These are phyloP conservation scores for Isatis lusitanica DNA, from an alignment of 441 rosid genomes.

Conservation along the genomic window DNA sequence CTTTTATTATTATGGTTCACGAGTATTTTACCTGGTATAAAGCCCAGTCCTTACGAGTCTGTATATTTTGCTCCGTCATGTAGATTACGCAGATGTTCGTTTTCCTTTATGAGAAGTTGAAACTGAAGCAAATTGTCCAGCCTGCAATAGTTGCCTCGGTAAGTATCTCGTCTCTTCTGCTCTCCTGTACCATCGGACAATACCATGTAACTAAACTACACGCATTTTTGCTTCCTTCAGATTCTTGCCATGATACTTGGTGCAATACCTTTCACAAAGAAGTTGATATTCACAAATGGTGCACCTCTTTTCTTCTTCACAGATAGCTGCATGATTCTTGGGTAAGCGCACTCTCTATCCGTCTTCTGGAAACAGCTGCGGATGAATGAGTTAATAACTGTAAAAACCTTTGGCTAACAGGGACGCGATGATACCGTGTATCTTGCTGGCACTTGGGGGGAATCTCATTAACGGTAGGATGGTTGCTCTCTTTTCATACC, in stretches of 20 bases:
- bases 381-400: conserved; percentile 9
- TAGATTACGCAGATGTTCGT: conserved; percentile 58
- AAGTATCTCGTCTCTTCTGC: conserved; percentile 36
- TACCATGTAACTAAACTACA: conserved; percentile 15
- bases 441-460: conserved; percentile 93
- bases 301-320: conserved; percentile 96
- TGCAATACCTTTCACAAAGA: conserved; percentile 70
- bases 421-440: conserved; percentile 99
- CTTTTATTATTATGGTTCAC: background rate
- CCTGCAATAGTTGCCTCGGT: conserved; percentile 96
- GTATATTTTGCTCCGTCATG: conserved; percentile 30
- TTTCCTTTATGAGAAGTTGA: conserved; percentile 70
- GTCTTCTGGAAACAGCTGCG: conserved; percentile 3
- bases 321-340: conserved; percentile 96
- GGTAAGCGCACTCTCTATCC: conserved; percentile 51
- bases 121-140: conserved; percentile 91
- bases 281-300: conserved; percentile 72
- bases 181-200: conserved; percentile 7
- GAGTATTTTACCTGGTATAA: conserved; percentile 2
- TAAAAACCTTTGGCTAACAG: conserved; percentile 42
- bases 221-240: conserved; percentile 48
- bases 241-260: conserved; percentile 89
- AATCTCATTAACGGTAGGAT: conserved; percentile 90
- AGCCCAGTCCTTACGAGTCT: conserved; percentile 5
- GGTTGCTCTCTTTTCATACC: conserved; percentile 5